Conservation (phyloP, 2,329 filamentous ascomycete genomes). For the Fusarium nematophilum region DNA sequence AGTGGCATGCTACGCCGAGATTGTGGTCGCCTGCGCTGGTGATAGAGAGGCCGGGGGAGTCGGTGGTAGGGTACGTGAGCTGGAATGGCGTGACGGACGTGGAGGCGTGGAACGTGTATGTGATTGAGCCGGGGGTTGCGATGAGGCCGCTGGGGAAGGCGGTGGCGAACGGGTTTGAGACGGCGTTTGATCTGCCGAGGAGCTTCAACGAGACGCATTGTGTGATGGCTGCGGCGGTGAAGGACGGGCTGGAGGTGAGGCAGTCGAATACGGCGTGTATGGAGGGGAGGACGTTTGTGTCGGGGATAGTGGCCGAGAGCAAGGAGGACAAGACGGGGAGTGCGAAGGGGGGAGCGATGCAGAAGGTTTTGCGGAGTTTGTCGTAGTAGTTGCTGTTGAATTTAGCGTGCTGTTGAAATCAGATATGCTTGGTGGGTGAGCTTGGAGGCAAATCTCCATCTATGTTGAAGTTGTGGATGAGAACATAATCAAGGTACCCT, state of each 20-base stretch:
- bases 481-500: too few species aligned
- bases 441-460: too few species aligned
- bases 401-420: too few species aligned
- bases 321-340: background rate
- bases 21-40: conserved; percentile 29
- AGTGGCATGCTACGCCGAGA: conserved; percentile 39
- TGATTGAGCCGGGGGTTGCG: background rate
- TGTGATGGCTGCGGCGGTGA: conserved; percentile 35
- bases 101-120: conserved; percentile 38
- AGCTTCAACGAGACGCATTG: conserved; percentile 31
- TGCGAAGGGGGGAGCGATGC: background rate
- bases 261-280: conserved; percentile 38
- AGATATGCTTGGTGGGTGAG: too few species aligned
- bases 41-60: conserved; percentile 11
- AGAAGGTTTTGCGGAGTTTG: conserved; percentile 19
- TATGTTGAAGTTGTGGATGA: too few species aligned
- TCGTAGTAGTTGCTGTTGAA: too few species aligned
- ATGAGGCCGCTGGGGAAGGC: conserved; percentile 13
- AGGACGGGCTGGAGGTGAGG: conserved; percentile 29
- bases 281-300: conserved; percentile 26
- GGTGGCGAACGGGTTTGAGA: conserved; percentile 35
- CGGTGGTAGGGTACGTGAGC: conserved; percentile 30
- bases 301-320: conserved; percentile 9
- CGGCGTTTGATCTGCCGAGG: conserved; percentile 31
- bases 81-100: conserved; percentile 46